Conservation (phyloP, 805 yeast species). For the Candida argentea region DNA sequence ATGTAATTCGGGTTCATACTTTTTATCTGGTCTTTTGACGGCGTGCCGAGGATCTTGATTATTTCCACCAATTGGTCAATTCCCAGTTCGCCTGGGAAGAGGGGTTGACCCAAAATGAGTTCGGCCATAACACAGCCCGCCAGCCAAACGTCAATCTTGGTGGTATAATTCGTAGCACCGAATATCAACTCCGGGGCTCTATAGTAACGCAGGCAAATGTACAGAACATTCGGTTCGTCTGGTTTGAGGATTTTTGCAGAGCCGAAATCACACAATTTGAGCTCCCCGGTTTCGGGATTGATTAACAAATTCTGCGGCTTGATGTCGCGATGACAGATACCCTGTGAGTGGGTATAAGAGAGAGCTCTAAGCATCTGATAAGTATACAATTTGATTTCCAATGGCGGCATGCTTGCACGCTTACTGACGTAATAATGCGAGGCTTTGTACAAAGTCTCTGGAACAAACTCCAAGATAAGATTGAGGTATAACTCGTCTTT, state of each 20-base stretch:
- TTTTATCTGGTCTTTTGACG: conserved; percentile 81
- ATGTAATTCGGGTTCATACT: conserved; percentile 95
- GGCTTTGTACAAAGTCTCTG: conserved; percentile 92
- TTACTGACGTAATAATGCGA: conserved; percentile 71
- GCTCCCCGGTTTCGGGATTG: conserved; percentile 73
- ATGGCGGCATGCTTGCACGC: conserved; percentile 72
- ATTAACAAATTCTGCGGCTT: conserved; percentile 85
- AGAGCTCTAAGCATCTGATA: conserved; percentile 67
- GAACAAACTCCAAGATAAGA: conserved; percentile 83
- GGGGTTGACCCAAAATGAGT: conserved; percentile 86
- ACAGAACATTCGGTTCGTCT: conserved; percentile 87
- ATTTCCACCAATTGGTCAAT: conserved; percentile 96
- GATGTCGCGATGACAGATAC: conserved; percentile 89
- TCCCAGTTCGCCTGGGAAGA: conserved; percentile 97
- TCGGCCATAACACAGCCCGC: conserved; percentile 99
- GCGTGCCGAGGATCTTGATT: conserved; percentile 92
- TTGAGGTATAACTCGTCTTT: conserved; percentile 77
- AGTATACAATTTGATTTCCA: conserved; percentile 82
- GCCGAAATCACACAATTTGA: conserved; percentile 94
- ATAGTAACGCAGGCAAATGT: conserved; percentile 93
- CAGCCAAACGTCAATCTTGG: conserved; percentile 96
- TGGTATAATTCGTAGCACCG: conserved; percentile 94
- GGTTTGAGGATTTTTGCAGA: conserved; percentile 87
- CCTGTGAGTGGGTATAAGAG: conserved; percentile 65
- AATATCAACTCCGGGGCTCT: conserved; percentile 96